Conservation (phyloP, 2,329 filamentous ascomycete species). For the Clonostachys rhizophaga region DNA sequence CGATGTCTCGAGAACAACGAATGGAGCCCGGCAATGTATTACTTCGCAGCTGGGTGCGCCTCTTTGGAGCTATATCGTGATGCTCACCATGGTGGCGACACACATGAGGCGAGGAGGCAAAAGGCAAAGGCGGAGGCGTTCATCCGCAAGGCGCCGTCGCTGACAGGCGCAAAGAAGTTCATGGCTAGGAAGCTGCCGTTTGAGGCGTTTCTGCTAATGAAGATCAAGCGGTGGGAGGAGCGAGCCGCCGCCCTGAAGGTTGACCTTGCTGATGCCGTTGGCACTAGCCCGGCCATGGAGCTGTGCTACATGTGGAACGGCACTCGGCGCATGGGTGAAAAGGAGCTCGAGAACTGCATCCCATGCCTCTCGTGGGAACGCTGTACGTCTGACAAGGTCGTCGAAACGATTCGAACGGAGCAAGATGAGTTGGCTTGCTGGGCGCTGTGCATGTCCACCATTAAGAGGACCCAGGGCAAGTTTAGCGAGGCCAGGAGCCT, state of each 20-base stretch:
- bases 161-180: conserved; percentile 82
- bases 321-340: conserved; percentile 68
- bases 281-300: conserved; percentile 76
- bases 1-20: conserved; percentile 75
- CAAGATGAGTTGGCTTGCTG: conserved; percentile 60
- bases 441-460: conserved; percentile 60
- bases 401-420: conserved; percentile 42
- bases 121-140: conserved; percentile 64
- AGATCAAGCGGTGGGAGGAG: conserved; percentile 83
- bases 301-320: conserved; percentile 96
- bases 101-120: conserved; percentile 45
- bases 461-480: conserved; percentile 59
- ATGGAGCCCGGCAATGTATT: conserved; percentile 88
- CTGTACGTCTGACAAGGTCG: conserved; percentile 41
- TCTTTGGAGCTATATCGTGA: conserved; percentile 80
- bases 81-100: conserved; percentile 21
- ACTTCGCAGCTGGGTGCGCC: conserved; percentile 76
- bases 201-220: conserved; percentile 78
- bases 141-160: conserved; percentile 65
- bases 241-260: conserved; percentile 63
- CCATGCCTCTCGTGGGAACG: conserved; percentile 60
- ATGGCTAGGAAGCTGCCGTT: conserved; percentile 88
- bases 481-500: conserved; percentile 61
- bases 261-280: conserved; percentile 74
- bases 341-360: conserved; percentile 61